phyloP scores from a whole-genome alignment of 352 stramenopile genomes.

The Phytopythium helicoides region DNA sequence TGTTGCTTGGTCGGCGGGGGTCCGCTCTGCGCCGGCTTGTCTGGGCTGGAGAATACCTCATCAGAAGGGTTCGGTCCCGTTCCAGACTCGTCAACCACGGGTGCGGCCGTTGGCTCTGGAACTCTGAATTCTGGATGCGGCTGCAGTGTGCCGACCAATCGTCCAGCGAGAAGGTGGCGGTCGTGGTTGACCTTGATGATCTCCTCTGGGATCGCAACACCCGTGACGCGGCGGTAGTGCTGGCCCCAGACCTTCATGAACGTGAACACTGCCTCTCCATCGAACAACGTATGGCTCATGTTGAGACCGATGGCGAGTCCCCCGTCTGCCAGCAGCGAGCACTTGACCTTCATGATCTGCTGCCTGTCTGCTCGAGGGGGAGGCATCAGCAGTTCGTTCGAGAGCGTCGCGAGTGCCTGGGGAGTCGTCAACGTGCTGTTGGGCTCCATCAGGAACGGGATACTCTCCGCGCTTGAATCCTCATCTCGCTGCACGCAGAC shows the following conservation, averaged over 20 bases:
- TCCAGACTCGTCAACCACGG: slow-evolving; percentile 1
- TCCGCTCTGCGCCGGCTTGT: background rate
- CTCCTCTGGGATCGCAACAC: slow-evolving; percentile 9
- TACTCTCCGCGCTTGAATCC: slow-evolving; percentile 11
- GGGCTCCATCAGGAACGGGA: slow-evolving; percentile 34
- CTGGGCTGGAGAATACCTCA: too few species aligned
- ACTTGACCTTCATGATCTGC: slow-evolving; percentile 34
- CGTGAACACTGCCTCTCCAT: slow-evolving; percentile 51
- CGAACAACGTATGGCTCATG: slow-evolving; percentile 41
- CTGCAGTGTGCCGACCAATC: slow-evolving; percentile 9
- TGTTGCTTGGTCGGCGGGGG: slow-evolving; percentile 31
- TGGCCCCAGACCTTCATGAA: slow-evolving; percentile 62
- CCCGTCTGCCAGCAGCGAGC: slow-evolving; percentile 39
- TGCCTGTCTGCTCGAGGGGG: slow-evolving; percentile 12
- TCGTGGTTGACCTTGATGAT: slow-evolving; percentile 35
- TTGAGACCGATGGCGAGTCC: slow-evolving; percentile 46
- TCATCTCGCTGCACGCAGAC: slow-evolving; percentile 29
- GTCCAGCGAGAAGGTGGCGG: slow-evolving; percentile 23
- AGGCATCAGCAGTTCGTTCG: slow-evolving; percentile 31
- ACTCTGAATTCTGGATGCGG: slow-evolving; percentile 48
- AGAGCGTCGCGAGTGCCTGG: slow-evolving; percentile 24
- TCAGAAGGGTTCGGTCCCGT: background rate
- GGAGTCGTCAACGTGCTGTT: slow-evolving; percentile 22
- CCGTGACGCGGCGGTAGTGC: slow-evolving; percentile 37
- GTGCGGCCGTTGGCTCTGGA: background rate